Evolutionary conservation across 768 basidiomycete species (phyloP).

Genomic region (Sporobolomyces phaffii): DNA sequence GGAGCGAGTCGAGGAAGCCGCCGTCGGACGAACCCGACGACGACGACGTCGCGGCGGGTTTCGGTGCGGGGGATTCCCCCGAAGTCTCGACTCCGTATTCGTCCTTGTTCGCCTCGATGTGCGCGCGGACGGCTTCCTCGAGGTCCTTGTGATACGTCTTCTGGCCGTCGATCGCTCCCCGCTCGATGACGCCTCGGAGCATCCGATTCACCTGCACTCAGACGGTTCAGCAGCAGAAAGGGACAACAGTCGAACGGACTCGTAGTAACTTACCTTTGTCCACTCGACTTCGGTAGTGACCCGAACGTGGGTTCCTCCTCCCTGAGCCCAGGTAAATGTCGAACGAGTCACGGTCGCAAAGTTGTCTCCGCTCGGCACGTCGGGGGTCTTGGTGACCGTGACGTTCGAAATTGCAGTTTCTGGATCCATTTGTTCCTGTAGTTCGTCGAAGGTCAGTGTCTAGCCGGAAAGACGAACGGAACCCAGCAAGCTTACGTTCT

Average conservation of each 20-base stretch:
- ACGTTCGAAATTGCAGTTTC: constrained; percentile 71
- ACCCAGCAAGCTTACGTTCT: constrained; percentile 54
- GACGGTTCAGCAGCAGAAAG: neutral
- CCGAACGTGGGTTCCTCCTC: constrained; percentile 65
- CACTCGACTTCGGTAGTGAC: constrained; percentile 90
- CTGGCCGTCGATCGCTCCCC: constrained; percentile 66
- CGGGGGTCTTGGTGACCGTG: constrained; percentile 85
- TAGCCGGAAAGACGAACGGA: neutral
- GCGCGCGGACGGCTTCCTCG: constrained; percentile 72
- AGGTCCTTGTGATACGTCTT: constrained; percentile 76
- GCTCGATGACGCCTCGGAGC: constrained; percentile 89
- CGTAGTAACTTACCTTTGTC: constrained; percentile 70
- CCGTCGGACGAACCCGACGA: constrained; percentile 4
- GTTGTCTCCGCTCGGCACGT: constrained; percentile 85
- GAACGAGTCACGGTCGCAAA: constrained; percentile 88
- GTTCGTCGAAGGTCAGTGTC: constrained; percentile 40
- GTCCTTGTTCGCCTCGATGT: constrained; percentile 56
- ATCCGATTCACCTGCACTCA: constrained; percentile 49
- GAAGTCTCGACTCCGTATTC: constrained; percentile 15
- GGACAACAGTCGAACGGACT: neutral
- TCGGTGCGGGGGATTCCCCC: neutral
- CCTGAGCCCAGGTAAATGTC: constrained; percentile 85
- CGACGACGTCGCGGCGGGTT: neutral
- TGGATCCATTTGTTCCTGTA: constrained; percentile 57
- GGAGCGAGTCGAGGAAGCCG: constrained; percentile 20